Conservation (phyloP, 2,329 filamentous ascomycete species). For the Talaromyces sp. region DNA sequence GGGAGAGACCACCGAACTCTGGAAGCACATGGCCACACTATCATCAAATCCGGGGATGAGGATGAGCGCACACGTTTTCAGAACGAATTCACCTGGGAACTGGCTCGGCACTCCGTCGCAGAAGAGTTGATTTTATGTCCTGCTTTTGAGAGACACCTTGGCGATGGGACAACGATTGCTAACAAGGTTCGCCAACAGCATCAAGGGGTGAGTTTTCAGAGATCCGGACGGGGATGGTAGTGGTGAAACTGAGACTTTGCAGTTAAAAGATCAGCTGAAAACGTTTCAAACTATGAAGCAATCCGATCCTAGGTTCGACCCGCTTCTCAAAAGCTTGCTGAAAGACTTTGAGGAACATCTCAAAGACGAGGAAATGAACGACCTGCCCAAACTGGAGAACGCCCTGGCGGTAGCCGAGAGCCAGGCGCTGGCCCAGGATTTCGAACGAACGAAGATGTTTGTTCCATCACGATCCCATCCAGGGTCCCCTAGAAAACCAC, state of each 20-base stretch:
- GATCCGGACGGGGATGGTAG: neutral
- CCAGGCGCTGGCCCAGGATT: constrained; percentile 37
- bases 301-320: constrained; percentile 37
- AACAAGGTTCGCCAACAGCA: constrained; percentile 47
- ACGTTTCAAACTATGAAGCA: constrained; percentile 44
- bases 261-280: constrained; percentile 50
- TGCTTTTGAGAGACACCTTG: constrained; percentile 46
- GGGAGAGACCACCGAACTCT: constrained; percentile 38
- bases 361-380: constrained; percentile 45
- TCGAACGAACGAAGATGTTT: constrained; percentile 50
- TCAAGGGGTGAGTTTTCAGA: constrained; percentile 28
- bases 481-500: constrained; percentile 45
- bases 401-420: constrained; percentile 32
- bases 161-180: constrained; percentile 39
- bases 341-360: constrained; percentile 43
- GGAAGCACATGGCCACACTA: constrained; percentile 38
- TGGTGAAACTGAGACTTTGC: neutral
- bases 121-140: constrained; percentile 53
- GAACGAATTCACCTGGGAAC: constrained; percentile 51
- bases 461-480: constrained; percentile 50
- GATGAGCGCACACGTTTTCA: constrained; percentile 43
- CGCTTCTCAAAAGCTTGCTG: constrained; percentile 43
- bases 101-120: constrained; percentile 47
- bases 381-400: constrained; percentile 46
- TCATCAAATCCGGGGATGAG: constrained; percentile 36